A percentile compares a stretch with the other conserved stretches of the same genome.
Conservation (phyloP, 495 filamentous ascomycete species). For the Penicillium argentinense region DNA sequence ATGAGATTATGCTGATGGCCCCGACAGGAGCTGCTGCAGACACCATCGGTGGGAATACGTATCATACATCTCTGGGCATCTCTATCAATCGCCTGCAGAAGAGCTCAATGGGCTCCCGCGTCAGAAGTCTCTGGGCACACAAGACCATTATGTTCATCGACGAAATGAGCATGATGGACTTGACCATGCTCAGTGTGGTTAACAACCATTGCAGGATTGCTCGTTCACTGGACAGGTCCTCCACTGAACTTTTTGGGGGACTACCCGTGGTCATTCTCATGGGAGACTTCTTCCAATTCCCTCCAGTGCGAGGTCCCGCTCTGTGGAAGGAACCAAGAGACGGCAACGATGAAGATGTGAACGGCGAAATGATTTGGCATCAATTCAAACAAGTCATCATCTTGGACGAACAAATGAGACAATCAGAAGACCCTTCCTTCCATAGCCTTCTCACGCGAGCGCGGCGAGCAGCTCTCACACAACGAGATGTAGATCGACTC, state of each 20-base stretch:
- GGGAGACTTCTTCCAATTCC: too few species aligned
- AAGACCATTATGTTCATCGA: slow-evolving; percentile 11
- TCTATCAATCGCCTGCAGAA: not conserved
- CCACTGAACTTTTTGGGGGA: too few species aligned
- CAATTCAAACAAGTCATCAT: not conserved
- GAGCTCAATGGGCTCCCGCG: not conserved
- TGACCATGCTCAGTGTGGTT: not conserved
- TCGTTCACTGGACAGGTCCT: too few species aligned
- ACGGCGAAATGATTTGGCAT: not conserved
- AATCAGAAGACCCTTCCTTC: slow-evolving; percentile 2
- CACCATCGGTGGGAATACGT: too few species aligned
- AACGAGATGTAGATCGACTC: not conserved
- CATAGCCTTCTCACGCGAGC: not conserved
- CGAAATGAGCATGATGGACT: not conserved
- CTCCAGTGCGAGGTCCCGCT: too few species aligned
- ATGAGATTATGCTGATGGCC: too few species aligned
- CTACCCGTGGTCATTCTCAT: too few species aligned
- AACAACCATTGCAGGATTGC: not conserved
- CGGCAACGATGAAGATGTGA: too few species aligned
- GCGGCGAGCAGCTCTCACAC: not conserved
- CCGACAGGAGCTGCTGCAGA: too few species aligned
- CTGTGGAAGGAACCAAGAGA: too few species aligned
- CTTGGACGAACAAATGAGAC: slow-evolving; percentile 8
- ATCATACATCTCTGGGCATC: too few species aligned
- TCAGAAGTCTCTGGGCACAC: slow-evolving; percentile 1